A percentile compares a stretch with the other conserved stretches of the same genome.
phyloP scores from a whole-genome alignment of 305 asterid genomes.

The Fraxinus sp. region DNA sequence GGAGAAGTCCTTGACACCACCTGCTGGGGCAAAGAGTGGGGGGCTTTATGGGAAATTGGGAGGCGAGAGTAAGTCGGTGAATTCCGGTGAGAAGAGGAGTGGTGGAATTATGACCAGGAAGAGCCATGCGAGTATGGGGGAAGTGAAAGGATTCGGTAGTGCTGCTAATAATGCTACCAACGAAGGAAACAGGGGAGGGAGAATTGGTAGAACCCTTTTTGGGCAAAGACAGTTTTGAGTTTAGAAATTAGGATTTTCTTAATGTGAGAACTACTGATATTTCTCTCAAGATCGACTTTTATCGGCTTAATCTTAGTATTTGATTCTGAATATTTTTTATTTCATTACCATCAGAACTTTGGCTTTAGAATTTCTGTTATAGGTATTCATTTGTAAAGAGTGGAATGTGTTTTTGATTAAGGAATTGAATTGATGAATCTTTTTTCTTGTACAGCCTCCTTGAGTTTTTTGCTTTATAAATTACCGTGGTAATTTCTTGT shows the following conservation, averaged over 20 bases:
- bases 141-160: constrained; percentile 52
- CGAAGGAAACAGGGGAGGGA: constrained; percentile 52
- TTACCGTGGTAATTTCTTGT: background rate
- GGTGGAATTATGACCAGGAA: constrained; percentile 70
- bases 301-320: background rate
- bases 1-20: constrained; percentile 57
- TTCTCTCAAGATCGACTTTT: background rate
- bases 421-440: background rate
- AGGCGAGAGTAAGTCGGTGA: constrained; percentile 69
- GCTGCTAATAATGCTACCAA: constrained; percentile 55
- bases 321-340: background rate
- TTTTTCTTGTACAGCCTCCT: background rate
- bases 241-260: background rate
- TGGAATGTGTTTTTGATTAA: background rate
- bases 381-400: background rate
- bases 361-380: constrained; percentile 19
- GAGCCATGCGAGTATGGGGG: constrained; percentile 74
- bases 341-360: constrained; percentile 4
- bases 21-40: constrained; percentile 49
- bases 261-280: background rate
- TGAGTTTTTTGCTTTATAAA: background rate
- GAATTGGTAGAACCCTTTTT: constrained; percentile 40
- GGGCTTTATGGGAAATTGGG: constrained; percentile 46
- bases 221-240: constrained; percentile 51
- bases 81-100: constrained; percentile 70